phyloP scores from a whole-genome alignment of 2,329 filamentous ascomycete genomes.

The Cercospora brassicicola region DNA sequence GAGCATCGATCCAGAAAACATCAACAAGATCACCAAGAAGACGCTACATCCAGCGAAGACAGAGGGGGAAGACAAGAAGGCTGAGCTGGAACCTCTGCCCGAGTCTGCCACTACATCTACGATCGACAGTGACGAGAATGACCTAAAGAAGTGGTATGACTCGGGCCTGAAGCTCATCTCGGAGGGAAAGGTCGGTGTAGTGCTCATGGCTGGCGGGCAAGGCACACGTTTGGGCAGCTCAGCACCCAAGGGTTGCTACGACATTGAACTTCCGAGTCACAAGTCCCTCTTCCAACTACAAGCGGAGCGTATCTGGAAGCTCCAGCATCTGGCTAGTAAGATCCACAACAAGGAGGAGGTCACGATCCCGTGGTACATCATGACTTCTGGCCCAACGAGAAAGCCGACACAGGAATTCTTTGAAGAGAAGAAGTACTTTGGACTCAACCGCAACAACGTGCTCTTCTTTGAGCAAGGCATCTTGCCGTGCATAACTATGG shows the following conservation, averaged over 20 bases:
- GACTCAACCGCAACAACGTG: constrained; percentile 80
- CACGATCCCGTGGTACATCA: constrained; percentile 95
- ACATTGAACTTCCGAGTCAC: constrained; percentile 87
- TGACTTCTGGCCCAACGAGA: constrained; percentile 95
- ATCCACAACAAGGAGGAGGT: constrained; percentile 62
- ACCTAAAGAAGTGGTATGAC: constrained; percentile 82
- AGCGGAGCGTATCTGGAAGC: constrained; percentile 85
- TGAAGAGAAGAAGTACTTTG: constrained; percentile 85
- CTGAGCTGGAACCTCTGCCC: constrained; percentile 79
- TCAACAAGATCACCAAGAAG: constrained; percentile 81
- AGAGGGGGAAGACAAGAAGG: constrained; percentile 54
- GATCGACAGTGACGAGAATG: constrained; percentile 77
- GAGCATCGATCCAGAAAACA: constrained; percentile 76
- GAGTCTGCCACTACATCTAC: constrained; percentile 84
- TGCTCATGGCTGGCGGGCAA: constrained; percentile 96
- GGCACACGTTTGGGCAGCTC: constrained; percentile 92
- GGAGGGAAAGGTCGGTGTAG: constrained; percentile 73
- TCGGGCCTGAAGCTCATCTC: constrained; percentile 65
- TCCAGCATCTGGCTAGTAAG: constrained; percentile 77
- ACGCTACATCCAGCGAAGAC: constrained; percentile 74
- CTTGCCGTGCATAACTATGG: constrained; percentile 92
- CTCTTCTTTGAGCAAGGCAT: constrained; percentile 95
- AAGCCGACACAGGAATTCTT: constrained; percentile 93
- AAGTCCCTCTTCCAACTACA: constrained; percentile 98
- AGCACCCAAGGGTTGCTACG: constrained; percentile 94